Evolutionary conservation across 176 grass and related monocot genomes (phyloP).

Genomic region (Raddia distichophylla): DNA sequence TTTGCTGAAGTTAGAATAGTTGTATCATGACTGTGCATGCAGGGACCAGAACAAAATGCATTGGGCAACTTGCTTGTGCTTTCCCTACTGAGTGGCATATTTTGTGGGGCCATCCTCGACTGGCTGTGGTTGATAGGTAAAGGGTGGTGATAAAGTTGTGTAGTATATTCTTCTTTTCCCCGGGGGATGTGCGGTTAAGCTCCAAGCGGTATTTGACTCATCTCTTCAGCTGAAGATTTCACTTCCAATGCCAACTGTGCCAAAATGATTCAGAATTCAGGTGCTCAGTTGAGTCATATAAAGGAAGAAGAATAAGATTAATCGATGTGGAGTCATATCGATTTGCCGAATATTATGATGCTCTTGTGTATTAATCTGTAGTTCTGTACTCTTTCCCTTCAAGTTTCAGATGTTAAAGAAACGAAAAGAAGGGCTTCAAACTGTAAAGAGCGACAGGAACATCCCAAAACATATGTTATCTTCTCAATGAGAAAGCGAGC

Average conservation of each 20-base stretch:
- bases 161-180: background rate
- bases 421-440: constrained; percentile 9
- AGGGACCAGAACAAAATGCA: constrained; percentile 81
- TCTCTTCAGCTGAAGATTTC: constrained; percentile 9
- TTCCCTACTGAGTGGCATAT: constrained; percentile 58
- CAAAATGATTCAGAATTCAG: background rate
- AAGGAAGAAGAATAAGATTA: background rate
- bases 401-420: constrained; percentile 9
- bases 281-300: background rate
- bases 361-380: background rate
- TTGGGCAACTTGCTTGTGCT: constrained; percentile 69
- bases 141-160: constrained; percentile 57
- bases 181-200: background rate
- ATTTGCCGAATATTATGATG: background rate
- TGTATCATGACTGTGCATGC: constrained; percentile 31
- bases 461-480: background rate
- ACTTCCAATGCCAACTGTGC: background rate
- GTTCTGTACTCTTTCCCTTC: background rate
- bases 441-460: background rate
- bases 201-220: background rate
- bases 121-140: constrained; percentile 81
- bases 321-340: background rate
- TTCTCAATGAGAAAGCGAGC: background rate
- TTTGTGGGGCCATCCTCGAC: constrained; percentile 51
- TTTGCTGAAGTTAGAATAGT: no score